Conservation (phyloP, 306 rosid genomes). For the Prunus padus region DNA sequence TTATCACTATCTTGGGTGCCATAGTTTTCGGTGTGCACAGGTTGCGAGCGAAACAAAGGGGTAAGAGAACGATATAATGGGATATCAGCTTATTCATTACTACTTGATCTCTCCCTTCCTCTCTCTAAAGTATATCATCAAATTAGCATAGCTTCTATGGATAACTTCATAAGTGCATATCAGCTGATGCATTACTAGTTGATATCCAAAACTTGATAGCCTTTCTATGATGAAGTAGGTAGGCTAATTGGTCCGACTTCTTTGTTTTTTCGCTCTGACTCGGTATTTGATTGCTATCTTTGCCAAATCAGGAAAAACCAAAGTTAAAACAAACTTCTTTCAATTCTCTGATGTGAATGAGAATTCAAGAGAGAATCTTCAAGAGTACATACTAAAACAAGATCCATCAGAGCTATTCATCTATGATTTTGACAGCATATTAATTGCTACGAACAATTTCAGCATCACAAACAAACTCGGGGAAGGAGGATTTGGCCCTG, state of each 20-base stretch:
- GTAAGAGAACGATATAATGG: constrained; percentile 8
- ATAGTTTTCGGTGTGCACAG: background rate
- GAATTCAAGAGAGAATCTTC: background rate
- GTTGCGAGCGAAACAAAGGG: constrained; percentile 5
- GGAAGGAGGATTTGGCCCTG: constrained; percentile 30
- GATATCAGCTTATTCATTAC: background rate
- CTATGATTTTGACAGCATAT: constrained; percentile 13
- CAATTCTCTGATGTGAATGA: background rate
- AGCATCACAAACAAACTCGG: constrained; percentile 26
- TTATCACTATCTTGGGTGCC: background rate
- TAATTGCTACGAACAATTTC: constrained; percentile 15
- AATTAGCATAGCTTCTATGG: background rate
- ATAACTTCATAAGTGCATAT: background rate
- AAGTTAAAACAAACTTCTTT: background rate
- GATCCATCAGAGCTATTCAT: constrained; percentile 5
- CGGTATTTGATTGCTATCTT: background rate
- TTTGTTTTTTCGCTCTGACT: no score
- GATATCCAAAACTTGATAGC: background rate
- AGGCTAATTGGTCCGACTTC: background rate
- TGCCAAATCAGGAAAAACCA: background rate
- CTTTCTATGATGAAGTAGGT: background rate
- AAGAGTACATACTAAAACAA: background rate
- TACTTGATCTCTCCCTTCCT: background rate
- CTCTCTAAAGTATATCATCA: background rate
- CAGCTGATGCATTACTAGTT: no score